Percentiles rank a stretch among this genome's conserved stretches.
Conservation (phyloP, 306 rosid species). For the Carpinus viminea region DNA sequence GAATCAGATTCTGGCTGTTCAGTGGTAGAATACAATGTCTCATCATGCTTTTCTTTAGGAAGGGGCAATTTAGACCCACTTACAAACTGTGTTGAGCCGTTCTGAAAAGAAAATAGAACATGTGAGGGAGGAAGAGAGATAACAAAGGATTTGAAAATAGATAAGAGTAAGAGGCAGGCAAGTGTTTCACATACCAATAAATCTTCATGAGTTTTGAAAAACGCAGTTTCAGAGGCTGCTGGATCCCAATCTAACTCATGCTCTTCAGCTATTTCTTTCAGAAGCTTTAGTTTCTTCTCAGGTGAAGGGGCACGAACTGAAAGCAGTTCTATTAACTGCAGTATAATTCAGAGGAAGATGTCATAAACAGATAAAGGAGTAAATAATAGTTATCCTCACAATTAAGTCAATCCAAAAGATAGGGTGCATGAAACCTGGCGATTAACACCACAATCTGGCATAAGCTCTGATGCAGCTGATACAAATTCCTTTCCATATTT, state of each 20-base stretch:
- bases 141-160: constrained; percentile 12
- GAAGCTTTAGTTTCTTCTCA: constrained; percentile 79
- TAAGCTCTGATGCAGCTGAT: constrained; percentile 84
- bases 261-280: constrained; percentile 93
- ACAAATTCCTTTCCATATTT: constrained; percentile 93
- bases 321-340: constrained; percentile 83
- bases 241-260: constrained; percentile 95
- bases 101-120: constrained; percentile 47
- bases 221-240: constrained; percentile 76
- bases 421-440: constrained; percentile 72
- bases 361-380: constrained; percentile 5
- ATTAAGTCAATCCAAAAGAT: constrained; percentile 1
- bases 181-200: constrained; percentile 54
- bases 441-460: constrained; percentile 91
- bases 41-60: constrained; percentile 70
- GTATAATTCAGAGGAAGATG: constrained; percentile 28
- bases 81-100: constrained; percentile 63
- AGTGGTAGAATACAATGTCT: constrained; percentile 30
- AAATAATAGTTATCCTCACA: constrained; percentile 1
- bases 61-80: constrained; percentile 65
- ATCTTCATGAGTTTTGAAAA: constrained; percentile 78
- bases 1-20: constrained; percentile 71
- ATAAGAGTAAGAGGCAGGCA: constrained; percentile 15
- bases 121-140: not conserved
- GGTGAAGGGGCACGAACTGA: constrained; percentile 91